Conservation (phyloP, 257 asterid species). For the Rubia yunnanensis region DNA sequence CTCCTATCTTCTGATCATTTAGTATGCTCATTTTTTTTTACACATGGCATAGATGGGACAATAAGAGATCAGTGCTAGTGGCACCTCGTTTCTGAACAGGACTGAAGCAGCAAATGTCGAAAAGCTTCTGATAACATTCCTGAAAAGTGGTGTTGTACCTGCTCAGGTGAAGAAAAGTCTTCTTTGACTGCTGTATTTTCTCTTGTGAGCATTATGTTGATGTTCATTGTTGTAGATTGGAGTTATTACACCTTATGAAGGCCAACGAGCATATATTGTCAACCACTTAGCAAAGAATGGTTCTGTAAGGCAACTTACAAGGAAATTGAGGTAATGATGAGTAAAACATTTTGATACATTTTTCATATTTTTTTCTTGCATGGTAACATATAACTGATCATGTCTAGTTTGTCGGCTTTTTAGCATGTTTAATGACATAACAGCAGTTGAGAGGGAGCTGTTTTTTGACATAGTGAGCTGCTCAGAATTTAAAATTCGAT, state of each 20-base stretch:
- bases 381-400: constrained; percentile 12
- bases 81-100: constrained; percentile 90
- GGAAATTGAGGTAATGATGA: constrained; percentile 80
- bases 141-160: constrained; percentile 98
- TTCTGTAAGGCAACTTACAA: constrained; percentile 92
- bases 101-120: constrained; percentile 98
- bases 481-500: too few relatives aligned
- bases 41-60: constrained; percentile 78
- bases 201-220: background rate
- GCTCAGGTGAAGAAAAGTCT: constrained; percentile 51
- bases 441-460: too few relatives aligned
- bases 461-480: too few relatives aligned
- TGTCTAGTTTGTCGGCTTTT: too few relatives aligned
- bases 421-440: too few relatives aligned
- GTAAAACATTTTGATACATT: constrained; percentile 3
- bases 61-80: constrained; percentile 99
- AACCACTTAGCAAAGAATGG: constrained; percentile 97
- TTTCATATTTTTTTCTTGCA: background rate
- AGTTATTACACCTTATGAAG: constrained; percentile 97
- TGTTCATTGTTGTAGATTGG: constrained; percentile 54
- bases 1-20: background rate
- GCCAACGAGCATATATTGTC: constrained; percentile 96
- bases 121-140: constrained; percentile 86
- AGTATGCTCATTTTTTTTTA: background rate
- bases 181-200: background rate